Base-by-base conservation (phyloP, 2,329 filamentous ascomycete genomes). In the Davidsoniella australis region DNA sequence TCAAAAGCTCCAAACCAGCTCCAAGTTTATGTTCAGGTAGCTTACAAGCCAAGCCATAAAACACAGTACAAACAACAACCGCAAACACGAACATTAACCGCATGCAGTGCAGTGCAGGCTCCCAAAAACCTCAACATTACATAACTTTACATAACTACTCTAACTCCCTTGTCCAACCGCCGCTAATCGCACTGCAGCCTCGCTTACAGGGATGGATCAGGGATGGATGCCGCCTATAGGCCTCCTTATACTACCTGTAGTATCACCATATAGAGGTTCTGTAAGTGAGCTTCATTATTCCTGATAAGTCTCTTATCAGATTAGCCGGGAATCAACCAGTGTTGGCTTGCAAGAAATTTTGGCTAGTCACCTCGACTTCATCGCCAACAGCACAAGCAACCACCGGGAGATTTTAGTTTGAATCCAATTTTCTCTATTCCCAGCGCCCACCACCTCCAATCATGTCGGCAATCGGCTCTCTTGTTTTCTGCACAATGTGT, bases 401-500 rank as follows among this genome's bases (percentile, higher is more conserved):
- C 20, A 20, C 4, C 20, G 20, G 3, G 20, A 20, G 20, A 20
- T 20, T 20, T 20, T 5, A n/a, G 18, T 14, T 37, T 45, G 24
- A n/a, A 18, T 45, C 5, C 16, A 29, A 17, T 45, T 45, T 5
- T 33, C 26, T 33, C 10, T 8, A 17, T 45, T 45, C 8, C 43
- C 42, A 44, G 4, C 10, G 26, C 26, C 9, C 10, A 2, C 14
- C 26, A 33, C 26, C 24, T 5, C 41, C 17, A n/a, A 68, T 57
- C 54, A 95, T 95, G 89, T 79, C 88, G 56, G 80, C 85, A 16
- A 87, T 95, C 56, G 89, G 87, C 50, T 89, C 87, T 47, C 72
- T 96, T 39, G 80, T 94, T 36, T 96, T 96, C 65, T 96, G 89
- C 69, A 85, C 75, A 48, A 85, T 88, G 62, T 96, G 89, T 64